Evolutionary conservation across 805 yeast genomes (phyloP).

Genomic region (Wickerhamomyces alni): DNA sequence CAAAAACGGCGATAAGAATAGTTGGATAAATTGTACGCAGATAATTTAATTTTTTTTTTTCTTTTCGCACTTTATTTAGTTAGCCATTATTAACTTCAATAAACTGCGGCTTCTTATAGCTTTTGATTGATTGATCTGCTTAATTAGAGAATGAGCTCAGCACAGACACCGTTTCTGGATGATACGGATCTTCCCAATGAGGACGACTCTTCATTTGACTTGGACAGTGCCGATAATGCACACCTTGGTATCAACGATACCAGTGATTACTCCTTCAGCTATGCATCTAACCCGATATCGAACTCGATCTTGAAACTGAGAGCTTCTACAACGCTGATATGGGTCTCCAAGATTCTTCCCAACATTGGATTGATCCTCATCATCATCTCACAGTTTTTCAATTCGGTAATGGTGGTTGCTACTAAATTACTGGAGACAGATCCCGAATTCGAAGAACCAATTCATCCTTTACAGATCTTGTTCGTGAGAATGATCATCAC

Average conservation of each 20-base stretch:
- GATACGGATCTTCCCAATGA: background rate
- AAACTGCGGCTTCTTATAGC: too few species aligned
- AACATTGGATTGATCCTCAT: constrained; percentile 50
- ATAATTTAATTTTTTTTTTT: background rate
- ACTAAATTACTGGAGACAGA: constrained; percentile 73
- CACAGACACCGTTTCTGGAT: background rate
- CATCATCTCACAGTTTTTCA: constrained; percentile 62
- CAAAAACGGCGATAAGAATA: background rate
- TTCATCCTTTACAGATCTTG: constrained; percentile 75
- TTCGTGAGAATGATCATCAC: constrained; percentile 76
- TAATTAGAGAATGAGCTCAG: background rate
- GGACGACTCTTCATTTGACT: background rate
- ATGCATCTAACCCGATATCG: background rate
- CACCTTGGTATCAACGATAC: background rate
- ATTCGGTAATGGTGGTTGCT: constrained; percentile 68
- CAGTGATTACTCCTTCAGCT: background rate
- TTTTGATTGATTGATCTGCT: too few species aligned
- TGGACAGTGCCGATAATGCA: background rate
- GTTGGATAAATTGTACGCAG: background rate
- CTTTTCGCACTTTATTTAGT: too few species aligned
- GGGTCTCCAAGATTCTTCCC: constrained; percentile 11
- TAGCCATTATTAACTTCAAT: too few species aligned
- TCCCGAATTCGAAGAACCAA: constrained; percentile 48
- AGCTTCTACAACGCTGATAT: background rate
- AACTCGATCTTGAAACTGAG: constrained; percentile 1